Percentiles rank a stretch among this genome's conserved stretches.
Conservation (phyloP, 805 yeast genomes). For the Zygosaccharomyces bailii region DNA sequence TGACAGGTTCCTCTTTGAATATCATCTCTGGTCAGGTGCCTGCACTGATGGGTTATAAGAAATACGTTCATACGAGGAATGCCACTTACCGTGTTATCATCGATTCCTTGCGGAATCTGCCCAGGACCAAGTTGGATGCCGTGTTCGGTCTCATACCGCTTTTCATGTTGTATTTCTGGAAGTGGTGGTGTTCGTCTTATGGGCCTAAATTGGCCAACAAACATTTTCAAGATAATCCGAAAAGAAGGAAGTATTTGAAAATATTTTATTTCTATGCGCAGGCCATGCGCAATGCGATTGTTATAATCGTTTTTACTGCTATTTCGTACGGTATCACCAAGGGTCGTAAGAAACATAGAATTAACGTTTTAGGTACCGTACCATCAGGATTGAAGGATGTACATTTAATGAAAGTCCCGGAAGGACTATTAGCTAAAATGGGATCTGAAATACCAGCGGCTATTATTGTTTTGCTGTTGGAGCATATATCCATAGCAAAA, state of each 20-base stretch:
- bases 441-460: conserved; percentile 85
- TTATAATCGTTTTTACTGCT: conserved; percentile 76
- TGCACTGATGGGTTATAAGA: conserved; percentile 71
- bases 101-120: conserved; percentile 66
- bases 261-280: conserved; percentile 61
- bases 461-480: conserved; percentile 73
- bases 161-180: conserved; percentile 69
- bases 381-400: conserved; percentile 79
- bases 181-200: conserved; percentile 50
- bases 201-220: conserved; percentile 64
- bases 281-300: conserved; percentile 77
- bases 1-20: conserved; percentile 89
- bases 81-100: conserved; percentile 69
- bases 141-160: conserved; percentile 83
- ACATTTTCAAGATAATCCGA: conserved; percentile 28
- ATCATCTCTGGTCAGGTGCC: conserved; percentile 87
- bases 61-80: conserved; percentile 63
- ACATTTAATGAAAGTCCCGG: conserved; percentile 66
- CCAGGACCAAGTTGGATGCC: conserved; percentile 69
- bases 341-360: conserved; percentile 41
- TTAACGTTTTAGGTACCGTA: conserved; percentile 67
- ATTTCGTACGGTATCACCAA: conserved; percentile 74
- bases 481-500: conserved; percentile 90
- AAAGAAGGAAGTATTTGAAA: conserved; percentile 28
- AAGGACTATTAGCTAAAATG: conserved; percentile 53